phyloP scores from a whole-genome alignment of 1,139 yeast genomes.

The Saccharomyces pastorianus region DNA sequence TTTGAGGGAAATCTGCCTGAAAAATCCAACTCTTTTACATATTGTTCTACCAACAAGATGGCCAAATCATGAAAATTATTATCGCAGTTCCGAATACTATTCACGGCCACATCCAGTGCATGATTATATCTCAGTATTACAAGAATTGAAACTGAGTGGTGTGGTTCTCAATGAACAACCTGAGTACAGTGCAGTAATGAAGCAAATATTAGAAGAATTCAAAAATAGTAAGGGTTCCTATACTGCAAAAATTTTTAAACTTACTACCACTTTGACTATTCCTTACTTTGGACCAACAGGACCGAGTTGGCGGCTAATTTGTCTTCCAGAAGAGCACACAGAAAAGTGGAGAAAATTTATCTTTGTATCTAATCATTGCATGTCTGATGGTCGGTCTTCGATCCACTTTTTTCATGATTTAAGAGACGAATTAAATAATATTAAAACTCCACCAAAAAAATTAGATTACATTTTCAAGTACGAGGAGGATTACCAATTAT shows the following conservation, averaged over 20 bases:
- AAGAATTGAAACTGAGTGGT: conserved; percentile 2
- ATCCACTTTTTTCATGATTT: conserved; percentile 9
- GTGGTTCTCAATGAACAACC: not conserved
- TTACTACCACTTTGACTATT: conserved; percentile 3
- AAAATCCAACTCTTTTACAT: conserved; percentile 7
- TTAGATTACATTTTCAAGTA: conserved; percentile 1
- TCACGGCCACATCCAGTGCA: conserved; percentile 5
- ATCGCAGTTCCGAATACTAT: conserved; percentile 6
- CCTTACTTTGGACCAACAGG: conserved; percentile 4
- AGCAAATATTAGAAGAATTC: not conserved
- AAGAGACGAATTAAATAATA: conserved; percentile 3
- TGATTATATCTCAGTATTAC: conserved; percentile 9
- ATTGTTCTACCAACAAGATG: conserved; percentile 6
- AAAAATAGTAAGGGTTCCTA: conserved; percentile 2
- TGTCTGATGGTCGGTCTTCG: conserved; percentile 9
- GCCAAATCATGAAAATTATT: conserved; percentile 4
- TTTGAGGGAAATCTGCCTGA: conserved; percentile 6
- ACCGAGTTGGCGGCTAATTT: conserved; percentile 9
- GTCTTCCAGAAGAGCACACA: conserved; percentile 3
- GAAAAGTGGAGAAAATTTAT: conserved; percentile 5
- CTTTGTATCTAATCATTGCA: conserved; percentile 9
- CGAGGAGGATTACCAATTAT: not conserved
- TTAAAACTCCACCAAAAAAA: not conserved
- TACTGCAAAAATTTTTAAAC: conserved; percentile 1
- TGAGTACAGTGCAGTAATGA: not conserved